phyloP scores from a whole-genome alignment of 2,329 filamentous ascomycete genomes.

The Paecilomyces fulvus region DNA sequence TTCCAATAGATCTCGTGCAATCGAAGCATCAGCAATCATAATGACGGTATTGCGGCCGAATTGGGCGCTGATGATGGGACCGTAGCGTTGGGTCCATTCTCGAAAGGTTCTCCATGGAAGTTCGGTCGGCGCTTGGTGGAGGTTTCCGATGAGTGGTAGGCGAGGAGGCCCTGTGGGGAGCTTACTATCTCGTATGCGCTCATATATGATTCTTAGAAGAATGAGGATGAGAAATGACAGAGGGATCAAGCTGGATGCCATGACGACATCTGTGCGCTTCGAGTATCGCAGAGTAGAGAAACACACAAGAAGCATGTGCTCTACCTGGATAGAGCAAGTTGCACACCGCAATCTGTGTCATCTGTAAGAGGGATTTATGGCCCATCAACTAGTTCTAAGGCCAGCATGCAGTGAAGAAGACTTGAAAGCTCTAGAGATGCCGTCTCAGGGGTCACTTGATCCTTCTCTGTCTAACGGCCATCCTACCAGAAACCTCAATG shows the following conservation, averaged over 20 bases:
- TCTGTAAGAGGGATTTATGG: no score
- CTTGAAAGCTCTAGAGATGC: no score
- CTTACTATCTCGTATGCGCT: conserved; percentile 6
- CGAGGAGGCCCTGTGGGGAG: conserved; percentile 20
- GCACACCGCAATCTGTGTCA: no score
- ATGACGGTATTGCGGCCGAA: conserved; percentile 24
- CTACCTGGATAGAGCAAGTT: no score
- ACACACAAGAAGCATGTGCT: no score
- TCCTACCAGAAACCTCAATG: no score
- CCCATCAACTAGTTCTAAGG: no score
- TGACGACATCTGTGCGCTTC: no score
- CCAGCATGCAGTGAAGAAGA: no score
- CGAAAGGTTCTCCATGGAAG: conserved; percentile 18
- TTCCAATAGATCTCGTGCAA: conserved; percentile 48
- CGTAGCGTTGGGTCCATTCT: conserved; percentile 26
- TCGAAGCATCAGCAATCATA: conserved; percentile 41
- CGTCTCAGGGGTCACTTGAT: no score
- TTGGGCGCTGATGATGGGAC: conserved; percentile 23
- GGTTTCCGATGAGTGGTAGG: conserved; percentile 24
- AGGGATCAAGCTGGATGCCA: background rate
- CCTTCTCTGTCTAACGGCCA: no score
- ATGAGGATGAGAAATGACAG: conserved; percentile 1
- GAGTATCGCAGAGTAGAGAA: no score
- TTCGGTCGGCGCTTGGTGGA: conserved; percentile 20
- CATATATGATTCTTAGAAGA: conserved; percentile 6